These are phyloP conservation scores for Somion occarium DNA, from an alignment of 1,284 basidiomycete species.

Conservation along the genomic window DNA sequence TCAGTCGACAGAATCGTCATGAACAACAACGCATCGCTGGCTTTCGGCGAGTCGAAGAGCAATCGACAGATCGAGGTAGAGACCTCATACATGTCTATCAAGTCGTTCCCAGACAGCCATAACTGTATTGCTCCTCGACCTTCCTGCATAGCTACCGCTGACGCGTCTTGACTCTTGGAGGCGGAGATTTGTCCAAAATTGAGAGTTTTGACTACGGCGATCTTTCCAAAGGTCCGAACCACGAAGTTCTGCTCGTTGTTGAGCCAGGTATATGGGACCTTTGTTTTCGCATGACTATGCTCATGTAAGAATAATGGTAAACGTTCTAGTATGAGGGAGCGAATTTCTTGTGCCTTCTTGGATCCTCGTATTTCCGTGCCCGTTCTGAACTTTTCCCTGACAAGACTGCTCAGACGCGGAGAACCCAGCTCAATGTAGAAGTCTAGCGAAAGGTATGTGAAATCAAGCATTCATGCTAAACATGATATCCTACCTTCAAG, in stretches of 20 bases:
- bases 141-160: constrained; percentile 64
- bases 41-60: constrained; percentile 70
- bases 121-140: constrained; percentile 65
- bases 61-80: constrained; percentile 75
- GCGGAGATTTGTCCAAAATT: constrained; percentile 44
- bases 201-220: constrained; percentile 59
- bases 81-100: constrained; percentile 93
- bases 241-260: constrained; percentile 67
- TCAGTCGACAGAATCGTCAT: constrained; percentile 94
- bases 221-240: constrained; percentile 61
- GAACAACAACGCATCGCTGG: constrained; percentile 82
- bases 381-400: constrained; percentile 73
- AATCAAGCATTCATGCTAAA: neutral
- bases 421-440: constrained; percentile 71
- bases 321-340: constrained; percentile 76
- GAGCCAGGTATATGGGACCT: constrained; percentile 73
- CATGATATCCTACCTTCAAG: constrained; percentile 52
- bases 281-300: constrained; percentile 68
- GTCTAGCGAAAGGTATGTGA: constrained; percentile 31
- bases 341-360: constrained; percentile 45
- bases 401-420: constrained; percentile 61
- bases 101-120: constrained; percentile 69
- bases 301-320: constrained; percentile 92
- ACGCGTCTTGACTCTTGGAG: constrained; percentile 60
- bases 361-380: constrained; percentile 47